Evolutionary conservation across 345 rosid genomes (phyloP), one percentile per base, ranked within the genome.

Genomic region (Gossypium ekmanianum): DNA sequence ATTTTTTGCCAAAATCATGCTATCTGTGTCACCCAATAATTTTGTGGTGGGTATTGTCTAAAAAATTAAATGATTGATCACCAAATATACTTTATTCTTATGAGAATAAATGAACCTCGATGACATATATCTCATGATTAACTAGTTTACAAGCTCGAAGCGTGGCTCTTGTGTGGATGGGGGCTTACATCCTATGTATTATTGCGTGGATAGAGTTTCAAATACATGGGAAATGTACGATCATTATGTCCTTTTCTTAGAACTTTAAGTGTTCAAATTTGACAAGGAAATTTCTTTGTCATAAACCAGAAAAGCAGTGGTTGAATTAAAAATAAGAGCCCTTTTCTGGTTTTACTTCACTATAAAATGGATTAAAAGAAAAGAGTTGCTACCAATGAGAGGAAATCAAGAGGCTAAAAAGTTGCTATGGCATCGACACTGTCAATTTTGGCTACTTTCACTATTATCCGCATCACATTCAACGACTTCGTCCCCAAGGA

Each of bases 381-480:
- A 22, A 10, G 24, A 50, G 2, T 26, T 14, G 57, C 3, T n/a
- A 5, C 59, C 11, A 1, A 14, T 50, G 59, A 16, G 4, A 51
- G 45, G 50, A 64, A 41, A n/a, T 41, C 12, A 34, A 8, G 4
- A 41, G 24, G 13, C 48, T 39, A 34, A 68, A 48, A 16, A 16
- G 58, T 51, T 27, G 47, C 26, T 17, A 11, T 65, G 59, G 68
- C 77, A 16, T 68, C 79, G 1, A 9, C 63, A 43, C 57, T 68
- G 17, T 59, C 69, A 1, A 4, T 82, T 12, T 11, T 77, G 44
- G 89, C 89, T 43, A 76, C 85, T 24, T 47, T 82, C 20, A 79
- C 83, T 13, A 77, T 86, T 10, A 66, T 86, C 20, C 83, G 87
- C 10, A 70, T 61, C 78, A 77, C 83, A 2, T 17, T 80, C 79